Conservation (phyloP, 371 early-diverging fungal species). For the Smittium culicis region DNA sequence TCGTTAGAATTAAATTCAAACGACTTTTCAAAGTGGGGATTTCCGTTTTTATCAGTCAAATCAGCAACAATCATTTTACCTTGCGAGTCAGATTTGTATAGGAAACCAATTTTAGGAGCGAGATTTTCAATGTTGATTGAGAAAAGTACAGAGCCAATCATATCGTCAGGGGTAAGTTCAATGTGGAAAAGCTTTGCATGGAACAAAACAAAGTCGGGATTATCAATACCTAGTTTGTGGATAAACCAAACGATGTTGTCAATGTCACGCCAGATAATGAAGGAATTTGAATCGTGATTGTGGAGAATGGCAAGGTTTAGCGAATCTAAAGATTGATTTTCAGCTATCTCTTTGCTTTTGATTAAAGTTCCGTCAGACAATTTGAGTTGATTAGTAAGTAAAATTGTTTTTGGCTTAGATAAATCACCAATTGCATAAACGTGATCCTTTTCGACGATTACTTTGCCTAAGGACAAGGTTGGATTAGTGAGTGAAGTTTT, state of each 20-base stretch:
- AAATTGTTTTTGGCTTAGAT: not conserved
- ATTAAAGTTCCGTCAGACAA: not conserved
- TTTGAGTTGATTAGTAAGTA: not conserved
- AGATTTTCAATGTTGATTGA: constrained; percentile 16
- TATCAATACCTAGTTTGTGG: constrained; percentile 22
- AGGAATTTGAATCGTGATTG: constrained; percentile 14
- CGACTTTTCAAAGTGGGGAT: constrained; percentile 26
- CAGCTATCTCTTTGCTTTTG: constrained; percentile 17
- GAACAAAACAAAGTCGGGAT: constrained; percentile 22
- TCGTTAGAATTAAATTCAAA: constrained; percentile 13
- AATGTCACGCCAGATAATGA: constrained; percentile 26
- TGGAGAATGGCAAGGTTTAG: constrained; percentile 14
- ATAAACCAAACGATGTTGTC: constrained; percentile 27
- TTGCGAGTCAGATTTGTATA: constrained; percentile 17
- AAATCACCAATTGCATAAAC: not conserved
- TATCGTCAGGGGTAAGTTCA: constrained; percentile 28
- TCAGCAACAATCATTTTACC: constrained; percentile 24
- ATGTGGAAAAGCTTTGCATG: constrained; percentile 30
- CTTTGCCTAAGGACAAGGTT: not conserved
- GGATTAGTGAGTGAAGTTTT: not conserved
- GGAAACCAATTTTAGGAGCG: constrained; percentile 19
- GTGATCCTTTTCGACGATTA: not conserved
- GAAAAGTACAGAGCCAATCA: constrained; percentile 24
- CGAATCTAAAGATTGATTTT: constrained; percentile 14
- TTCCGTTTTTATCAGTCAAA: constrained; percentile 15